These are phyloP conservation scores for Coniferiporia sulphurascens DNA, from an alignment of 1,284 basidiomycete genomes.

Conservation along the genomic window DNA sequence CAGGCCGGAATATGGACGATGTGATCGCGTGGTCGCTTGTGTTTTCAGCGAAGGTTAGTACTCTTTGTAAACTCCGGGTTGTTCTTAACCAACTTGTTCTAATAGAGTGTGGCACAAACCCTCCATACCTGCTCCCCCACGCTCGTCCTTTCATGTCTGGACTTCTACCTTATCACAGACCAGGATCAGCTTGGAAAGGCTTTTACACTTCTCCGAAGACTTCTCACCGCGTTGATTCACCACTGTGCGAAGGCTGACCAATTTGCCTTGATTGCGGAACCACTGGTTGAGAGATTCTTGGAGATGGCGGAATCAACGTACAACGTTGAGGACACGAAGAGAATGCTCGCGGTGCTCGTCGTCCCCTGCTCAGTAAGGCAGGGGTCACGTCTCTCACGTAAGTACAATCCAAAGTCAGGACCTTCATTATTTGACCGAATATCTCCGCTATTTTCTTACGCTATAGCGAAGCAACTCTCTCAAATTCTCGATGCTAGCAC, in stretches of 20 bases:
- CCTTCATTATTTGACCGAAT: neutral
- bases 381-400: conserved; percentile 58
- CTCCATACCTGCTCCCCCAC: conserved; percentile 72
- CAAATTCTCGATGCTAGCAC: conserved; percentile 40
- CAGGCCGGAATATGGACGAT: conserved; percentile 28
- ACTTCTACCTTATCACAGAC: conserved; percentile 41
- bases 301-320: conserved; percentile 16
- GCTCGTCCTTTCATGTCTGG: conserved; percentile 53
- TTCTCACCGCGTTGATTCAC: conserved; percentile 75
- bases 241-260: conserved; percentile 68
- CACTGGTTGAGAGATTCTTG: conserved; percentile 37
- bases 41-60: conserved; percentile 65
- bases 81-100: conserved; percentile 20
- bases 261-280: conserved; percentile 56
- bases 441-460: conserved; percentile 15
- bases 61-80: conserved; percentile 1
- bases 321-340: conserved; percentile 32
- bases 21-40: conserved; percentile 64
- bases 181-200: conserved; percentile 39
- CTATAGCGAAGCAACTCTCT: conserved; percentile 44
- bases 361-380: conserved; percentile 56
- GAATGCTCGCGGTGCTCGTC: conserved; percentile 33
- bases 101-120: conserved; percentile 68
- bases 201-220: conserved; percentile 57
- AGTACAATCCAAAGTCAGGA: conserved; percentile 17